Conservation (phyloP, 208 protist species). For the Leishmania aethiopica region DNA sequence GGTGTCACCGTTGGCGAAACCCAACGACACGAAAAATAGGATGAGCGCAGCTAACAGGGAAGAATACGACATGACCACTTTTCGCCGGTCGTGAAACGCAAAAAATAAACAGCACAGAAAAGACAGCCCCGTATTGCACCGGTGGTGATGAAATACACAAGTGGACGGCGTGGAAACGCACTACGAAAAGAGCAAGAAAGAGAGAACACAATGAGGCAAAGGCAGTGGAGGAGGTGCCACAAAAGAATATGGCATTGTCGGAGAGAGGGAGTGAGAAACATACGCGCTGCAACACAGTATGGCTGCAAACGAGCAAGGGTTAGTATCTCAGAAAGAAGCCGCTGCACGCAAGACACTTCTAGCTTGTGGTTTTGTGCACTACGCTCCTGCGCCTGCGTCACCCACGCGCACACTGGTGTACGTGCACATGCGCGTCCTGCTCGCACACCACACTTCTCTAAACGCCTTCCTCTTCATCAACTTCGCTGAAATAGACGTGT, state of each 20-base stretch:
- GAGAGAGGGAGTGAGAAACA: not conserved
- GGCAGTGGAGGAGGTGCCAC: not conserved
- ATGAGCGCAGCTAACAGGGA: constrained; percentile 1
- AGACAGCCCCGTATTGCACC: not conserved
- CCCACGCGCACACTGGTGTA: not conserved
- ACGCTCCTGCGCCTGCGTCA: not conserved
- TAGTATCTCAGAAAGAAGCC: not conserved
- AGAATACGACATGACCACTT: not conserved
- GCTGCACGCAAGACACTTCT: no score
- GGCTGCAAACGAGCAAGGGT: not conserved
- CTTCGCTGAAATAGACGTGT: no score
- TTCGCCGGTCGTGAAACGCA: not conserved
- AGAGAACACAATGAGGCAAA: not conserved
- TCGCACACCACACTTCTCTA: not conserved
- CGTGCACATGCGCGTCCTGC: not conserved
- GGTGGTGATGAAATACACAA: not conserved
- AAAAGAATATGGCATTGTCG: not conserved
- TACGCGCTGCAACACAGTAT: not conserved
- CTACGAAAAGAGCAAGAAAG: not conserved
- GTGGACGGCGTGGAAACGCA: not conserved
- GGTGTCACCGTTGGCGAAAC: constrained; percentile 14
- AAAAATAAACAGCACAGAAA: not conserved
- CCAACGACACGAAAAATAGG: not conserved
- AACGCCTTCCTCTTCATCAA: not conserved
- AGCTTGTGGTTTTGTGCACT: not conserved